Conservation (phyloP, 1,284 basidiomycete genomes). For the Melampsora larici-populina region DNA sequence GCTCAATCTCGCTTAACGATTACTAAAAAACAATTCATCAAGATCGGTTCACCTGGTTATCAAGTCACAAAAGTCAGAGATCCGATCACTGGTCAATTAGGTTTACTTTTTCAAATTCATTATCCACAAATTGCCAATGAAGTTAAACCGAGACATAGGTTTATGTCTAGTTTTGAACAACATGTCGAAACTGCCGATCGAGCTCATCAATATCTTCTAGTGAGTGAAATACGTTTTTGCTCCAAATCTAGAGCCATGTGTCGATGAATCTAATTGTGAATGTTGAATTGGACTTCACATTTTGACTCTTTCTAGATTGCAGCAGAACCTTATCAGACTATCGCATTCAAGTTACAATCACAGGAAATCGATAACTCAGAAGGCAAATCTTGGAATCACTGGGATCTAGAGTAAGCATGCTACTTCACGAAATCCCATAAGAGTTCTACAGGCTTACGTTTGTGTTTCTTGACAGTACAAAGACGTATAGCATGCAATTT, state of each 20-base stretch:
- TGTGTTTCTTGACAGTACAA: slow-evolving; percentile 3
- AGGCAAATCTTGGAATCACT: slow-evolving; percentile 42
- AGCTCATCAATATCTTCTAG: slow-evolving; percentile 93
- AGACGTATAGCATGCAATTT: slow-evolving; percentile 42
- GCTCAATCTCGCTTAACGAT: slow-evolving; percentile 57
- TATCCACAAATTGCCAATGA: slow-evolving; percentile 80
- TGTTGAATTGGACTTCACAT: background rate
- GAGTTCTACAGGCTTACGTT: background rate
- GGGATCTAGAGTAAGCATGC: slow-evolving; percentile 36
- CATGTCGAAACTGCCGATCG: slow-evolving; percentile 90
- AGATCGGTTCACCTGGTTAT: slow-evolving; percentile 79
- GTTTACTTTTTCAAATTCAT: slow-evolving; percentile 94
- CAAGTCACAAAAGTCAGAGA: slow-evolving; percentile 60
- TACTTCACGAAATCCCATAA: background rate
- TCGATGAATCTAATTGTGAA: background rate
- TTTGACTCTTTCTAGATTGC: slow-evolving; percentile 68
- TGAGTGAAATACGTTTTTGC: slow-evolving; percentile 57
- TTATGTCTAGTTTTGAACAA: slow-evolving; percentile 99
- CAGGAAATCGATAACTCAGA: slow-evolving; percentile 69
- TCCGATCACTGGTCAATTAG: slow-evolving; percentile 60
- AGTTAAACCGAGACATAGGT: slow-evolving; percentile 79
- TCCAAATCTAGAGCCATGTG: background rate
- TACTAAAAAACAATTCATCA: slow-evolving; percentile 88
- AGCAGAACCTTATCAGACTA: slow-evolving; percentile 97
- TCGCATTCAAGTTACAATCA: slow-evolving; percentile 96